Evolutionary conservation across 2,329 filamentous ascomycete genomes (phyloP), one percentile per base, ranked within the genome.

Genomic region (Verticillium zaregamsianum): DNA sequence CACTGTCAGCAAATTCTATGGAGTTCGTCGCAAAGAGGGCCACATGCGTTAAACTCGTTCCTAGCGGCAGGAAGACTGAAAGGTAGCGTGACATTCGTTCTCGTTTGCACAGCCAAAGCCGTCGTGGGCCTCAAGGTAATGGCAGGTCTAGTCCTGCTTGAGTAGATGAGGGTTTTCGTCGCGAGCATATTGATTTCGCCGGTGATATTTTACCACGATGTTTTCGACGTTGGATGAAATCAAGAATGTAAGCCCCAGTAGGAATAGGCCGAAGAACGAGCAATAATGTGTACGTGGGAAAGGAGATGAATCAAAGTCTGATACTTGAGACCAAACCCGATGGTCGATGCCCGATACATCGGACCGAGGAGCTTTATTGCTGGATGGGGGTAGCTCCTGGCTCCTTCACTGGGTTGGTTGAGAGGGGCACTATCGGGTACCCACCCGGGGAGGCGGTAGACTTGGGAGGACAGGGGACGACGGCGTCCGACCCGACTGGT

Each of bases 21-120:
- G 40, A 70, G 70, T 65, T 74, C 73, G 56, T 74, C 74, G 35
- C 71, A 66, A 49, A 9, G 20, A 14, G 9, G 45, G 45, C 3
- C 8, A 25, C 45, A 49, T 23, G 23, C 45, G 20, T 49, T 49
- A n/a, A 9, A 5, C 45, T 49, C 45, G 20, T 49, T 49, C 11
- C 45, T 49, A 9, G 70, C 65, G 32, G 66, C 70, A 3, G 73
- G 73, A 7, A 74, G 59, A 20, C 68, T 67, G 64, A 74, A 74
- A 4, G 73, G 73, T 2, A 67, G 61, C 8, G 69, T 73, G 0
- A 68, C 64, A 31, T 70, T 69, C 40, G 63, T 62, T 39, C 71
- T 49, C 20, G 23, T 49, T 12, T 49, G 45, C 20, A 7, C 6
- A 49, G 20, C 65, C 45, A 25, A 49, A 25, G 8, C 9, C 8